Evolutionary conservation across 768 basidiomycete species (phyloP).

Genomic region (Trichaptum fuscoviolaceum): DNA sequence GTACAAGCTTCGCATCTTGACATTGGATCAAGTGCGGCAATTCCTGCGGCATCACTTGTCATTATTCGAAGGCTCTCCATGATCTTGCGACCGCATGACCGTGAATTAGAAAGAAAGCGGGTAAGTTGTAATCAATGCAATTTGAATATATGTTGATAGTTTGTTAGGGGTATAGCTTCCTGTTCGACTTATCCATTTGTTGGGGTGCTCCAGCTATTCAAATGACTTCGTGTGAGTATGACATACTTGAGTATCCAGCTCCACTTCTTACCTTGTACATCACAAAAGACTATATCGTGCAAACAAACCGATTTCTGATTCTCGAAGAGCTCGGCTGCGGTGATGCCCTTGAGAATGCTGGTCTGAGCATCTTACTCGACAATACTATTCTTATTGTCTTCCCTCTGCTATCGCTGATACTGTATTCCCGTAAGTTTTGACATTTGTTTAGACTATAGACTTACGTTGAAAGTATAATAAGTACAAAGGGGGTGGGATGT

Average conservation of each 20-base stretch:
- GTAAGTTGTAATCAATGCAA: background rate
- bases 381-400: background rate
- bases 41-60: slow-evolving; percentile 36
- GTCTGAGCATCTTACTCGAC: background rate
- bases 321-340: slow-evolving; percentile 44
- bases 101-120: background rate
- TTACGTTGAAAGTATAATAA: too few species aligned
- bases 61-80: slow-evolving; percentile 46
- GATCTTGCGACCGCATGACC: slow-evolving; percentile 18
- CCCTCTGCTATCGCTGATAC: background rate
- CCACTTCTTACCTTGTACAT: slow-evolving; percentile 6
- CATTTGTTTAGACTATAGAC: background rate
- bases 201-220: background rate
- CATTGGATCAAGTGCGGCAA: slow-evolving; percentile 28
- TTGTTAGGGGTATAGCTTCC: background rate
- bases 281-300: slow-evolving; percentile 34
- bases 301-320: slow-evolving; percentile 48
- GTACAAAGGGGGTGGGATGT: too few species aligned
- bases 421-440: background rate
- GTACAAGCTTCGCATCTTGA: slow-evolving; percentile 25
- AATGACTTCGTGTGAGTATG: background rate
- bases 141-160: background rate
- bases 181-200: background rate
- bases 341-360: background rate
- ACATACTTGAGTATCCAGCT: background rate